phyloP scores from a whole-genome alignment of 2,329 filamentous ascomycete species.

The Trichoderma aggressivum region DNA sequence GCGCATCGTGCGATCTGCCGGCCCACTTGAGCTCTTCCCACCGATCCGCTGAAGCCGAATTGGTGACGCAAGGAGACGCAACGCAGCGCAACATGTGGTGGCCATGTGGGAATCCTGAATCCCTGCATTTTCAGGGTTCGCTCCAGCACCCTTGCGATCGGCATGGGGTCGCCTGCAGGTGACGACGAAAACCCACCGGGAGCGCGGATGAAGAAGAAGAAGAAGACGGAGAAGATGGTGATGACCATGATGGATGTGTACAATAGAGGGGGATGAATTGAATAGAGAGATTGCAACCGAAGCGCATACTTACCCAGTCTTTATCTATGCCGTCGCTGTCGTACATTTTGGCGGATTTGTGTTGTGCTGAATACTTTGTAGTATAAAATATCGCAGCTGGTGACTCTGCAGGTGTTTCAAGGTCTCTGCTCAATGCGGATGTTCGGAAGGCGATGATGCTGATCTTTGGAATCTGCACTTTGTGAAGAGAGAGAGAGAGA shows the following conservation, averaged over 20 bases:
- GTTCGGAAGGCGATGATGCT: neutral
- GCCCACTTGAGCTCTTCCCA: neutral
- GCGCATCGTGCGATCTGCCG: slow-evolving; percentile 7
- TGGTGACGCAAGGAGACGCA: slow-evolving; percentile 12
- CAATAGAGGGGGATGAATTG: neutral
- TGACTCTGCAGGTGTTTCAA: neutral
- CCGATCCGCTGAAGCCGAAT: slow-evolving; percentile 10
- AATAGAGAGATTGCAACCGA: neutral
- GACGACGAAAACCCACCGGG: neutral
- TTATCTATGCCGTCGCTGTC: neutral
- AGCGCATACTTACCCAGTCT: neutral
- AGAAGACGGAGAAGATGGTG: too few relatives aligned
- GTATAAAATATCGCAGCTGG: neutral
- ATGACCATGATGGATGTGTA: neutral
- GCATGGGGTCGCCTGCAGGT: slow-evolving; percentile 1
- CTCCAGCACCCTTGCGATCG: slow-evolving; percentile 5
- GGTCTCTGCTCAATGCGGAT: neutral
- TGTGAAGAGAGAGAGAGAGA: neutral
- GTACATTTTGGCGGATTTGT: neutral
- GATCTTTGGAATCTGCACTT: neutral
- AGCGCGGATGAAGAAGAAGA: neutral
- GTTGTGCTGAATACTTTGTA: neutral
- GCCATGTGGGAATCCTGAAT: neutral
- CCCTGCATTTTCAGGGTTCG: slow-evolving; percentile 16
- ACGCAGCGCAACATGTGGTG: neutral